These are phyloP conservation scores for Cantharellus anzutake DNA, from an alignment of 768 basidiomycete genomes.

Conservation along the genomic window DNA sequence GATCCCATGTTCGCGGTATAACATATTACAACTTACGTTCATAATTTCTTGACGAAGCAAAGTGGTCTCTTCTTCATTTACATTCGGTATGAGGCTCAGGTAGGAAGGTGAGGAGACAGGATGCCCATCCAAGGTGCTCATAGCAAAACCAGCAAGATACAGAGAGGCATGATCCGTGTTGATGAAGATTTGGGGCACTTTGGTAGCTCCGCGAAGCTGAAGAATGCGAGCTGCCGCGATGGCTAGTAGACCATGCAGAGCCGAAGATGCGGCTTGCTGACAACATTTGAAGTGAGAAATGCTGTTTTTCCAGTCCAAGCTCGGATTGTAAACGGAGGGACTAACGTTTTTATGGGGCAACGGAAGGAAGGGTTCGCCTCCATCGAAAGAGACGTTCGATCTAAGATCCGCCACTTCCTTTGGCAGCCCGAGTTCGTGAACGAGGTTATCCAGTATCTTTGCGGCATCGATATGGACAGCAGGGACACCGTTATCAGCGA, in stretches of 20 bases:
- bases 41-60: background rate
- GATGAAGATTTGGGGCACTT: background rate
- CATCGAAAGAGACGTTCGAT: background rate
- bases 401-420: background rate
- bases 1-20: background rate
- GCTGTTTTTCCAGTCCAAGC: background rate
- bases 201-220: background rate
- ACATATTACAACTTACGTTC: background rate
- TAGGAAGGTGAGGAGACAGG: background rate
- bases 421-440: background rate
- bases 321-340: background rate
- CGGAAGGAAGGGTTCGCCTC: background rate
- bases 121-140: background rate
- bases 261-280: background rate
- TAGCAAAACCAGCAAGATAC: background rate
- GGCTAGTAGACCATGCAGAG: background rate
- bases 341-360: background rate
- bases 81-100: background rate
- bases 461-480: background rate
- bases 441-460: background rate
- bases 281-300: background rate
- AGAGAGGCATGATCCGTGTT: background rate
- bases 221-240: background rate
- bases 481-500: background rate
- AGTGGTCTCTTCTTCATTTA: background rate